These are phyloP conservation scores for Rachicladosporium sp. DNA, from an alignment of 2,329 filamentous ascomycete genomes.

Conservation along the genomic window DNA sequence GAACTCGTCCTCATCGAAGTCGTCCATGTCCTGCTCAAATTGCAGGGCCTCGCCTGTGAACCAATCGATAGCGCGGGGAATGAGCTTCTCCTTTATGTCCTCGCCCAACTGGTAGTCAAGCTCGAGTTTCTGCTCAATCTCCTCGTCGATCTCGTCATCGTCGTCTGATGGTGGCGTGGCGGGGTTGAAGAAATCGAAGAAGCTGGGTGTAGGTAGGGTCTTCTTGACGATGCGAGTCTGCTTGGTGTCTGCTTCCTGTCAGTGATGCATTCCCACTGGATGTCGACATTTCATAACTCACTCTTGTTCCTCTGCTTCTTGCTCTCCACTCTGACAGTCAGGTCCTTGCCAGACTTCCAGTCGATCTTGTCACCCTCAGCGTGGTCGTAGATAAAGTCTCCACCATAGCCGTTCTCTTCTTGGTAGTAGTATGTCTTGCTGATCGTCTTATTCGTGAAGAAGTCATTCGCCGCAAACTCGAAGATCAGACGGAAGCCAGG, in stretches of 20 bases:
- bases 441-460: constrained; percentile 93
- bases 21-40: constrained; percentile 85
- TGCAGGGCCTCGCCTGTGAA: constrained; percentile 97
- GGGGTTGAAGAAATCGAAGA: constrained; percentile 96
- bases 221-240: constrained; percentile 98
- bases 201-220: constrained; percentile 95
- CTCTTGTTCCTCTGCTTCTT: constrained; percentile 99
- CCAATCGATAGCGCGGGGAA: constrained; percentile 97
- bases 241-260: constrained; percentile 65
- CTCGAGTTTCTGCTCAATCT: constrained; percentile 95
- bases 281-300: constrained; percentile 26
- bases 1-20: constrained; percentile 68
- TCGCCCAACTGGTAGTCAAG: constrained; percentile 97
- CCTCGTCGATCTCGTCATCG: constrained; percentile 67
- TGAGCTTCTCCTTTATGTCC: constrained; percentile 99
- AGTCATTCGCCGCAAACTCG: constrained; percentile 89
- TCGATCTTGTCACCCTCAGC: constrained; percentile 97
- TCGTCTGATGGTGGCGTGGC: constrained; percentile 73
- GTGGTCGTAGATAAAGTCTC: constrained; percentile 99
- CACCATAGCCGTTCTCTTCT: constrained; percentile 95
- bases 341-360: constrained; percentile 85
- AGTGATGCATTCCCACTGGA: constrained; percentile 4
- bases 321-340: constrained; percentile 90
- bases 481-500: constrained; percentile 98
- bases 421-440: constrained; percentile 99